Base-by-base conservation (phyloP, 371 early-diverging fungal species). In the Nematocida parisii region DNA sequence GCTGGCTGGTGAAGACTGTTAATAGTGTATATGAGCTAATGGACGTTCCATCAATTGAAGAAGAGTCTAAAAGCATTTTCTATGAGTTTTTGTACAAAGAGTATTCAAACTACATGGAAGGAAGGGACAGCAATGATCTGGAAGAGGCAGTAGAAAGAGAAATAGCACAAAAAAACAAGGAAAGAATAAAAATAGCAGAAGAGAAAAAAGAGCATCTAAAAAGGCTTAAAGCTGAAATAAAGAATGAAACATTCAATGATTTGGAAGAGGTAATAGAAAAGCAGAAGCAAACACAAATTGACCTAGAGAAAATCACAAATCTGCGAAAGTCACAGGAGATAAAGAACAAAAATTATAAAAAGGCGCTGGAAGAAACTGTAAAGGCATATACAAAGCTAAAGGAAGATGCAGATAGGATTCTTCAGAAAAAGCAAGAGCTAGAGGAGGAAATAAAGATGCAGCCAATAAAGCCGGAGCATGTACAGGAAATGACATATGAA, bases 401-500 rank as follows among this genome's bases (percentile, higher is more conserved):
- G 42, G 82, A 88, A 47, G 82, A 73, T 6, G 52, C 82, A 47
- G 54, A 75, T 13, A 72, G 74, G n/a, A 20, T 57, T n/a, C 64
- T 71, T 6, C 40, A 33, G 44, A 67, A 42, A 44, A 80, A 83
- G 60, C 56, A 67, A 0, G 85, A 86, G n/a, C 80, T 90, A 55
- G 85, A 88, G 71, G 64, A 75, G 6, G 75, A 87, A 11, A 91
- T 93, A 15, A 90, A 91, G 60, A 83, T 86, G 57, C 93, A 93
- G 84, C 90, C 90, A 71, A 90, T 93, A 24, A 90, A 90, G 47
- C 89, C 91, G 20, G 91, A 90, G 54, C 93, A 92, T 84, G 89
- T 92, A 3, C 91, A 91, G 66, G 89, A 90, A 55, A 92, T 93
- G 92, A 92, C 89, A 56, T 85, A 88, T 6, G 92, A 93, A 85